These are phyloP conservation scores for Geotrichum australiense DNA, from an alignment of 1,139 yeast species.

Conservation along the genomic window DNA sequence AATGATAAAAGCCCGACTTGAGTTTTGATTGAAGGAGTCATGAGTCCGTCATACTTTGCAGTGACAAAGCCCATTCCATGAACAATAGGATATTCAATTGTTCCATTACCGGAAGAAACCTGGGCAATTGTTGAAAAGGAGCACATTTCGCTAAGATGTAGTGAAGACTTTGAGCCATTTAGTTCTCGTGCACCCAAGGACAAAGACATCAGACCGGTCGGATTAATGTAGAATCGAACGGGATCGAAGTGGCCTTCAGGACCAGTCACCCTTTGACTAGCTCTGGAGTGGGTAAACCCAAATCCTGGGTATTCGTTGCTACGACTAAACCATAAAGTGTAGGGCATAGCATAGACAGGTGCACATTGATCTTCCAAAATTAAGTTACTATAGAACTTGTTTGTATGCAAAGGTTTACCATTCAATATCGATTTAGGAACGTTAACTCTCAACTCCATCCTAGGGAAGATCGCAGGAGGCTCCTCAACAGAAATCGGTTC, in stretches of 20 bases:
- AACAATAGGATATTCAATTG: conserved; percentile 39
- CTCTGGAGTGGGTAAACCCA: conserved; percentile 52
- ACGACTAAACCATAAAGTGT: conserved; percentile 47
- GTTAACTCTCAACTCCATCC: conserved; percentile 41
- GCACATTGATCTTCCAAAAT: conserved; percentile 45
- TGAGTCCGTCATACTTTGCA: conserved; percentile 56
- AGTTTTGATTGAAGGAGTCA: conserved; percentile 49
- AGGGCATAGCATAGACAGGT: conserved; percentile 52
- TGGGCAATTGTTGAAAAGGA: conserved; percentile 44
- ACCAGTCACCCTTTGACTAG: conserved; percentile 40
- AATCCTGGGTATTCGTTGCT: conserved; percentile 43
- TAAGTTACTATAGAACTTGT: conserved; percentile 64
- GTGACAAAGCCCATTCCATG: conserved; percentile 81
- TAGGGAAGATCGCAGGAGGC: conserved; percentile 46
- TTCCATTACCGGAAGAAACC: conserved; percentile 10
- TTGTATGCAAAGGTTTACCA: conserved; percentile 45
- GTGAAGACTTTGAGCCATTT: conserved; percentile 38
- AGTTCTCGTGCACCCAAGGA: conserved; percentile 52
- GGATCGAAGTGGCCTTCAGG: conserved; percentile 33
- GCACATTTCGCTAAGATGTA: conserved; percentile 41
- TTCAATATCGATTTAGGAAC: conserved; percentile 46
- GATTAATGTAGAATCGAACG: conserved; percentile 48
- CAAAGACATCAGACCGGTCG: conserved; percentile 46
- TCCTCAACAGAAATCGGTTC: conserved; percentile 42
- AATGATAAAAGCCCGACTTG: conserved; percentile 47